Conservation (phyloP, 1,284 basidiomycete genomes). For the Amylostereum areolatum region DNA sequence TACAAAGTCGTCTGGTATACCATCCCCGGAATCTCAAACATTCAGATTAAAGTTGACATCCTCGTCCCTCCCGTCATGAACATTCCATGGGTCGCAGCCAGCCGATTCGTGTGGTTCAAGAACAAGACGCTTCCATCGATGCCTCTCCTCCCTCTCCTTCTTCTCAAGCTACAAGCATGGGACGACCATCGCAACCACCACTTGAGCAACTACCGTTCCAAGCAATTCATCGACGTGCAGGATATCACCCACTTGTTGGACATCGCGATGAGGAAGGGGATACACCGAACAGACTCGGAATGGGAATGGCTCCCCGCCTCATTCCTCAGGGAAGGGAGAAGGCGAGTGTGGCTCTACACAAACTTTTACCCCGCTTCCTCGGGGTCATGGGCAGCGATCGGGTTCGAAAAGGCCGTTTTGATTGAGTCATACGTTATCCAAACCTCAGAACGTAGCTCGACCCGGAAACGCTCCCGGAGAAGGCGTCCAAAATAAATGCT, state of each 20-base stretch:
- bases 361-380: too few species aligned
- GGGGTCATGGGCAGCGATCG: too few species aligned
- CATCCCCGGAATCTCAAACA: conserved; percentile 13
- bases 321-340: too few species aligned
- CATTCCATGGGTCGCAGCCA: conserved; percentile 32
- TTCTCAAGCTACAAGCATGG: conserved; percentile 49
- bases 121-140: conserved; percentile 31
- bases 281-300: too few species aligned
- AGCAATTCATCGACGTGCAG: conserved; percentile 34
- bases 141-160: conserved; percentile 37
- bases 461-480: too few species aligned
- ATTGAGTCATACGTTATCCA: too few species aligned
- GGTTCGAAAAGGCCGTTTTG: too few species aligned
- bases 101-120: conserved; percentile 19
- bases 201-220: conserved; percentile 26
- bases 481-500: too few species aligned
- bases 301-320: too few species aligned
- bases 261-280: conserved; percentile 19
- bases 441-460: too few species aligned
- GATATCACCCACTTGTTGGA: conserved; percentile 37
- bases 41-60: conserved; percentile 46
- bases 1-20: conserved; percentile 42
- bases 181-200: conserved; percentile 33
- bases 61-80: conserved; percentile 39
- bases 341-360: too few species aligned